A percentile compares a stretch with the other conserved stretches of the same genome.
Conservation (phyloP, 148 eudicot species). For the Camellia japonica region DNA sequence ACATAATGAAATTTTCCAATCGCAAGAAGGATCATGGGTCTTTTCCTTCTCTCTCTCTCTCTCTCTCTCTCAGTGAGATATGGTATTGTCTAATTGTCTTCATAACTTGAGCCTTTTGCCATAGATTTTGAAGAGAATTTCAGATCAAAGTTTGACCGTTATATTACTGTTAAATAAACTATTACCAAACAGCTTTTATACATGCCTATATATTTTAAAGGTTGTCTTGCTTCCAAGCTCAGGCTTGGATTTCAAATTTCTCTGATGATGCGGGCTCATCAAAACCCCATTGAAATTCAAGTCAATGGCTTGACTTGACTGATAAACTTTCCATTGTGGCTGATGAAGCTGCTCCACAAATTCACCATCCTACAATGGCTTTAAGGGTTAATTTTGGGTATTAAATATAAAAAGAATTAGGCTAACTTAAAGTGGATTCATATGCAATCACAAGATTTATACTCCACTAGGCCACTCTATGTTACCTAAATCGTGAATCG, state of each 20-base stretch:
- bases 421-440: background rate
- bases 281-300: no score
- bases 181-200: background rate
- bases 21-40: background rate
- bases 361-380: no score
- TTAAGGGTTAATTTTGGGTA: background rate
- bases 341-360: no score
- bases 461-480: background rate
- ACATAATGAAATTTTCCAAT: conserved; percentile 4
- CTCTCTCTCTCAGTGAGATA: background rate
- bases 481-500: no score
- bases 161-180: background rate
- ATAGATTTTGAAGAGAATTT: background rate
- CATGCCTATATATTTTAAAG: no score
- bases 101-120: background rate
- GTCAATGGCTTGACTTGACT: no score
- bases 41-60: conserved; percentile 1
- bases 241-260: background rate
- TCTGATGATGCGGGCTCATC: background rate
- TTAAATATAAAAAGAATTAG: background rate
- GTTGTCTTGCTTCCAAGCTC: background rate
- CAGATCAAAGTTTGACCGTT: background rate
- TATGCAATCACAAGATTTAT: background rate
- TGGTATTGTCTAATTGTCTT: background rate
- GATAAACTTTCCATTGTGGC: no score